Evolutionary conservation across 1,139 yeast species (phyloP), one percentile per base, ranked within the genome.

Genomic region (Suhomyces yuchorum): DNA sequence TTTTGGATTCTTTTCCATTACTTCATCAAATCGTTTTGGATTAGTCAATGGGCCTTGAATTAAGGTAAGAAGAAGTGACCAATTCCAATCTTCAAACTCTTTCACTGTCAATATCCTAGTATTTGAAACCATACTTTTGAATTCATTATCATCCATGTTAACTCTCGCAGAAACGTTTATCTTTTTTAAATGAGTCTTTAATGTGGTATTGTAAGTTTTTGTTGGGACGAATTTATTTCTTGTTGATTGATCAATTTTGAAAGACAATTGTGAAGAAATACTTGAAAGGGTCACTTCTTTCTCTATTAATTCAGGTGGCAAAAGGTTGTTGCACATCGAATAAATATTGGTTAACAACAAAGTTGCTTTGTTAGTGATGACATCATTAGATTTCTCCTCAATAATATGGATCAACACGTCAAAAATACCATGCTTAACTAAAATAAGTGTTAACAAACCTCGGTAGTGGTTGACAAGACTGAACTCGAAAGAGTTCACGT

Each of bases 71-170:
- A 92, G 70, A 1, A 84, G 70, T 28, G 78, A 79, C 96, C 98
- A 92, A 60, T 91, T 85, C 99, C 99, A 95, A 44, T 83, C 84
- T 3, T 83, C 75, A 60, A 78, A 91, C 46, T 85, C 90, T 60
- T 92, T 93, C 0, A 96, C 84, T 6, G 86, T 78, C 40, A 90
- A 65, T 1, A 93, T 91, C 54, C 78, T 83, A 0, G 96, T 83
- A 43, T 85, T 85, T 37, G 72, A 69, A 7, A 93, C 73, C 70
- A 88, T 72, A 48, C 78, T 76, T 56, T 87, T 84, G 57, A 92
- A 82, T 42, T 85, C 85, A 0, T 72, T 56, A 49, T 91, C 97
- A 58, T 89, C 96, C 28, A 87, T 73, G 43, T 78, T 75, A 28
- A 74, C 73, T 6, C 81, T 34, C 4, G 48, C 36, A 2, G 43